Conservation (phyloP, 148 eudicot genomes). For the Cornus kousa region DNA sequence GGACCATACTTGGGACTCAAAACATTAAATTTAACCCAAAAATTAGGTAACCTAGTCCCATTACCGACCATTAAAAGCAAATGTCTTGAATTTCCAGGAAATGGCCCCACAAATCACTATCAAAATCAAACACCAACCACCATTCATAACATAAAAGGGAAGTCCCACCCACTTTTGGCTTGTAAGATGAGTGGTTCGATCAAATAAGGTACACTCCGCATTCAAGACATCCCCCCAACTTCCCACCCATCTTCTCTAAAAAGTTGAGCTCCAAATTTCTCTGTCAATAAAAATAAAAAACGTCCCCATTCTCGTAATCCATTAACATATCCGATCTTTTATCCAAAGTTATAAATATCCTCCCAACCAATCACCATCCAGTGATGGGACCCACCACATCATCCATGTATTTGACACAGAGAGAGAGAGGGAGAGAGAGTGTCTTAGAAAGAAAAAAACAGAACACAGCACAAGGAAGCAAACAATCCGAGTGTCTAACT, state of each 20-base stretch:
- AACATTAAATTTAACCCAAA: neutral
- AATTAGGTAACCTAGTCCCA: neutral
- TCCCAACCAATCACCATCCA: conserved; percentile 1
- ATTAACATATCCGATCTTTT: neutral
- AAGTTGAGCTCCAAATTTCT: neutral
- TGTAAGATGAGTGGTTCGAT: no score
- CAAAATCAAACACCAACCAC: neutral
- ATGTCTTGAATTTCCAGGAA: neutral
- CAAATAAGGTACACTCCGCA: no score
- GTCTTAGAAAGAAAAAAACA: no score
- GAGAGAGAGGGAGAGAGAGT: no score
- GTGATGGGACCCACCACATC: neutral
- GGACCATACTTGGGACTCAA: neutral
- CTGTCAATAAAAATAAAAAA: neutral
- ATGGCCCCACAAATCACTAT: neutral
- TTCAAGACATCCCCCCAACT: neutral
- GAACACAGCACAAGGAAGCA: no score
- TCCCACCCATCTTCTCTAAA: neutral
- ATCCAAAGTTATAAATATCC: neutral
- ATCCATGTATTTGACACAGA: neutral
- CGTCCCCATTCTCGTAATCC: neutral
- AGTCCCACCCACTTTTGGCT: conserved; percentile 7
- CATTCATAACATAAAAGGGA: neutral
- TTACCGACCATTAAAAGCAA: neutral
- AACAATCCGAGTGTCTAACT: neutral